Evolutionary conservation across 2,329 filamentous ascomycete species (phyloP).

Genomic region (Aspergillus ustus): DNA sequence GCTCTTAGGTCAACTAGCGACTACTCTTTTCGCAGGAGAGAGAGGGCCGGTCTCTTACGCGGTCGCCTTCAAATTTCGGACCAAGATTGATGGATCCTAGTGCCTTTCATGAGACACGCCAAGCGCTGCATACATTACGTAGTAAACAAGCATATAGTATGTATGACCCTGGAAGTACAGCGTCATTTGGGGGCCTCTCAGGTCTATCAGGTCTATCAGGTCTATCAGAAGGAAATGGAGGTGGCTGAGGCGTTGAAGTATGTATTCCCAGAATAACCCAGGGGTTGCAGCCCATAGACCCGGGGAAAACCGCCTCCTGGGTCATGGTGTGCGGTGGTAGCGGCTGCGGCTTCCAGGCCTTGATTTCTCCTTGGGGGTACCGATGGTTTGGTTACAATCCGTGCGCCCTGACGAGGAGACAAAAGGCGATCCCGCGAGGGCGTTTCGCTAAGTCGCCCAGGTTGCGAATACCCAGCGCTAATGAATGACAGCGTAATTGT

Average conservation of each 20-base stretch:
- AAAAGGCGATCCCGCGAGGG: neutral
- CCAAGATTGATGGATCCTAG: slow-evolving; percentile 1
- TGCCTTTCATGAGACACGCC: slow-evolving; percentile 10
- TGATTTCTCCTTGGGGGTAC: neutral
- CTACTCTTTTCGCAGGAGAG: neutral
- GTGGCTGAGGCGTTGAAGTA: neutral
- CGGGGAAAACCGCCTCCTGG: neutral
- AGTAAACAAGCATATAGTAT: neutral
- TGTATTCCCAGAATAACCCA: neutral
- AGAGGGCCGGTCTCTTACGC: neutral
- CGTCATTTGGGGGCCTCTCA: neutral
- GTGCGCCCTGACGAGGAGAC: slow-evolving; percentile 8
- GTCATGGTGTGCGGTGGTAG: neutral
- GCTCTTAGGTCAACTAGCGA: neutral
- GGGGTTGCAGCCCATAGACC: neutral
- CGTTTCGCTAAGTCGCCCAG: neutral
- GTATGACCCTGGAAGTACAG: neutral
- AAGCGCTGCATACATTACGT: slow-evolving; percentile 7
- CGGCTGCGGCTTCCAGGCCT: neutral
- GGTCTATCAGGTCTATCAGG: neutral
- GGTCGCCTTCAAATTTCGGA: slow-evolving; percentile 7
- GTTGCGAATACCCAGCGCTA: neutral
- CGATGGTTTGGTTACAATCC: slow-evolving; percentile 15
- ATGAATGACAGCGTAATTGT: neutral
- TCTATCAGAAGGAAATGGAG: neutral